A percentile compares a stretch with the other conserved stretches of the same genome.
Evolutionary conservation across 2,329 filamentous ascomycete genomes (phyloP).

Genomic region (Aureobasidium mangrovei): DNA sequence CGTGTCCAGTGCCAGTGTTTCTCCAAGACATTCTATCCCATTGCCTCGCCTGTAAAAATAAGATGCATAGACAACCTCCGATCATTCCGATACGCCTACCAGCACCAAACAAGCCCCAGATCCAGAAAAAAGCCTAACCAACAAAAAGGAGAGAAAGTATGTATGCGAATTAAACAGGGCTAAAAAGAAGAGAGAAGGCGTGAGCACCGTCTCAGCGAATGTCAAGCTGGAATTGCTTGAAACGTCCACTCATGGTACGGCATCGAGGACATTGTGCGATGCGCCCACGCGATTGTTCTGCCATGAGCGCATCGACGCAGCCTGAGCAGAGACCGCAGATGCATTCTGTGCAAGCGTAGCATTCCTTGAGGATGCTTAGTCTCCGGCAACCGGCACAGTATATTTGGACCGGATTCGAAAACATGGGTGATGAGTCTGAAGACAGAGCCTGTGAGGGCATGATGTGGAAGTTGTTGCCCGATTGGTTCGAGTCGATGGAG

Average conservation of each 20-base stretch:
- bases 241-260: slow-evolving; percentile 59
- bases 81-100: no score
- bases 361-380: slow-evolving; percentile 67
- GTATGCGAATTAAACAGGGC: slow-evolving; percentile 1
- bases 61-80: not conserved
- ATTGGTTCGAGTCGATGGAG: slow-evolving; percentile 59
- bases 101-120: no score
- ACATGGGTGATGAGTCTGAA: slow-evolving; percentile 52
- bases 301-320: slow-evolving; percentile 74
- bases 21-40: slow-evolving; percentile 8
- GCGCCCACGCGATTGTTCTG: slow-evolving; percentile 60
- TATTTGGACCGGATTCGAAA: slow-evolving; percentile 57
- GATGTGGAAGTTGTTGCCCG: slow-evolving; percentile 58
- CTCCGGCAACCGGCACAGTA: slow-evolving; percentile 85
- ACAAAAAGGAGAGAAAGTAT: not conserved
- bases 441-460: slow-evolving; percentile 39
- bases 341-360: slow-evolving; percentile 91
- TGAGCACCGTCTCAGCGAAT: slow-evolving; percentile 49
- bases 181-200: not conserved
- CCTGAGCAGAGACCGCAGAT: slow-evolving; percentile 86
- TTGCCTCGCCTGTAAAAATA: not conserved
- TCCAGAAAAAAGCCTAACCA: slow-evolving; percentile 1
- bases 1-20: not conserved
- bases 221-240: slow-evolving; percentile 79
- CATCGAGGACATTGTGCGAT: slow-evolving; percentile 68